Evolutionary conservation across 2,329 filamentous ascomycete genomes (phyloP).

Genomic region (Chaetomium olivaceum): DNA sequence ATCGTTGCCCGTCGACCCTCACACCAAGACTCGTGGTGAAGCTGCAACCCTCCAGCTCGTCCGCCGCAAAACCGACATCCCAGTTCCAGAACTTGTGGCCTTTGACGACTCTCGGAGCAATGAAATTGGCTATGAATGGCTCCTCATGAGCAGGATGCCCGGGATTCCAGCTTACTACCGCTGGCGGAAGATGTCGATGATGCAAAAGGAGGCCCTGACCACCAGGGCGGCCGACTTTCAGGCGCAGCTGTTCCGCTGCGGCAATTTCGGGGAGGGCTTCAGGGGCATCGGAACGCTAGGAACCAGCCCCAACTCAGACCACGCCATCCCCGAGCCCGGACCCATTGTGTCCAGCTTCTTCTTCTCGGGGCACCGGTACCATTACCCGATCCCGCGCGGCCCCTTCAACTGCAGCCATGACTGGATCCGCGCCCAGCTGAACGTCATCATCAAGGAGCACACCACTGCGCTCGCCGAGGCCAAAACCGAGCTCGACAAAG

Average conservation of each 20-base stretch:
- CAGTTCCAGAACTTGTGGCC: constrained; percentile 39
- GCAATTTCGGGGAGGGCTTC: constrained; percentile 29
- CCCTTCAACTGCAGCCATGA: constrained; percentile 43
- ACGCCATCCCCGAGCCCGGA: constrained; percentile 24
- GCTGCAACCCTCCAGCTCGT: constrained; percentile 42
- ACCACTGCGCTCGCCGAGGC: constrained; percentile 26
- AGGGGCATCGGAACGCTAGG: constrained; percentile 35
- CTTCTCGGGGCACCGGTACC: constrained; percentile 38
- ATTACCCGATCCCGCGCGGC: constrained; percentile 40
- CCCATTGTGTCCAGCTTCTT: constrained; percentile 39
- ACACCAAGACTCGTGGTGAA: constrained; percentile 36
- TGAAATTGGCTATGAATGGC: constrained; percentile 44
- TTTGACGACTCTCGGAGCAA: constrained; percentile 38
- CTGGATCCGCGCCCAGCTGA: constrained; percentile 40
- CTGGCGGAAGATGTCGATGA: constrained; percentile 39
- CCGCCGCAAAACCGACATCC: constrained; percentile 37
- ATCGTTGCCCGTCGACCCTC: constrained; percentile 35
- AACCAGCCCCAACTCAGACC: constrained; percentile 6
- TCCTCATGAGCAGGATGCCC: constrained; percentile 39
- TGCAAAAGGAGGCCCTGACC: constrained; percentile 38
- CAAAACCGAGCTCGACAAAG: constrained; percentile 34
- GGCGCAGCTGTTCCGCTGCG: constrained; percentile 34
- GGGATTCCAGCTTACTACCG: constrained; percentile 32
- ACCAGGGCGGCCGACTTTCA: constrained; percentile 38
- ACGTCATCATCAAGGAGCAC: constrained; percentile 37